Base-by-base conservation (phyloP, 163 green algal species). In the Scenedesmus sp. region DNA sequence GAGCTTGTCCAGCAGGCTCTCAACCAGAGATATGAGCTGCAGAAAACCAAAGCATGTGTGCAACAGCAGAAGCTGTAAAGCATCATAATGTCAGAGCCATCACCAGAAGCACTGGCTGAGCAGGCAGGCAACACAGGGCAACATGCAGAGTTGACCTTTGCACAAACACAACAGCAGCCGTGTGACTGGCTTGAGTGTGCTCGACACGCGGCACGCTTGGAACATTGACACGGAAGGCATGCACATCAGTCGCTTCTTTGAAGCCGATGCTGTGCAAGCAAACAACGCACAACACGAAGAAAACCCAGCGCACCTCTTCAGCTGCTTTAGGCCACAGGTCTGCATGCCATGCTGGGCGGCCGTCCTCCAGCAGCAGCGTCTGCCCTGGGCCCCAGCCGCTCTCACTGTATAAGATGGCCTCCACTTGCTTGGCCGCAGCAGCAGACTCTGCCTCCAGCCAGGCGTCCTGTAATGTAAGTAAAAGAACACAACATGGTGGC, bases 381-480 rank as follows among this genome's bases (percentile, higher is more conserved):
- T 88, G 88, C 3, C 88, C 61, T 9, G 43, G 88, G 0, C 61
- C 78, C 89, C 83, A 92, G 53, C 76, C 70, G 12, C 40, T 4
- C 20, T 70, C 53, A 33, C 65, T 84, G 83, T 87, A 92, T n/a
- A 92, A 83, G 26, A 90, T 26, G 0, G 70, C 61, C 53, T 92
- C 89, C 6, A 92, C 72, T 30, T 72, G 53, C 15, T 44, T 85
- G 37, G 26, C 51, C 7, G 89, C 89, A 9, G 72, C 83, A 26
- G 16, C 83, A 35, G 83, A 40, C 83, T 92, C 89, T 20, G 89
- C 83, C 12, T 81, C 70, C 37, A 92, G 83, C 89, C 89, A 92
- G 35, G 89, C 82, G 44, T 90, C 89, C 83, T 89, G 73, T 6
- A 68, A 22, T 13, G 15, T 13, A 5, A 78, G 7, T 26, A 26